phyloP scores from a whole-genome alignment of 2,329 filamentous ascomycete species.

The Microcera coccophila region DNA sequence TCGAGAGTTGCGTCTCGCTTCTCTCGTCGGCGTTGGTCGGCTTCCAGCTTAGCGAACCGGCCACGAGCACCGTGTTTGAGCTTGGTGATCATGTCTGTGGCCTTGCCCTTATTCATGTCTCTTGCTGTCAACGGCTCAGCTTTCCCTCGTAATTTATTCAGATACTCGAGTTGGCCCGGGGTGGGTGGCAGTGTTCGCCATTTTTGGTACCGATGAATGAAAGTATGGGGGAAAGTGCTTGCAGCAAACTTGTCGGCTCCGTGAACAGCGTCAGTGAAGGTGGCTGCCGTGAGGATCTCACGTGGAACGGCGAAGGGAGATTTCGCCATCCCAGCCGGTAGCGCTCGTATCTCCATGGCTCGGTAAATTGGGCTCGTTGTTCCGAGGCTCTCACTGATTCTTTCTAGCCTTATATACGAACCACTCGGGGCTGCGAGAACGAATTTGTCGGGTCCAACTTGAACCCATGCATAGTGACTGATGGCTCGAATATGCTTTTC shows the following conservation, averaged over 20 bases:
- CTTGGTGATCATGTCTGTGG: slow-evolving; percentile 89
- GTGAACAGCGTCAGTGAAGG: slow-evolving; percentile 72
- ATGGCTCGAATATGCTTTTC: slow-evolving; percentile 75
- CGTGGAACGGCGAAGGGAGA: slow-evolving; percentile 66
- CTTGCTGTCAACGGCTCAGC: slow-evolving; percentile 49
- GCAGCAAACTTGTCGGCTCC: slow-evolving; percentile 79
- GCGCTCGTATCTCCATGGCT: slow-evolving; percentile 47
- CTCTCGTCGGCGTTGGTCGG: slow-evolving; percentile 48
- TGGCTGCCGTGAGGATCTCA: slow-evolving; percentile 60
- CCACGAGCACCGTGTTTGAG: slow-evolving; percentile 75
- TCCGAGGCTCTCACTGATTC: slow-evolving; percentile 23
- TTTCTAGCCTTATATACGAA: slow-evolving; percentile 56
- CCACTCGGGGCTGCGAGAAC: slow-evolving; percentile 64
- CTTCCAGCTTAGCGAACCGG: slow-evolving; percentile 53
- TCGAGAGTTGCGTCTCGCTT: slow-evolving; percentile 36
- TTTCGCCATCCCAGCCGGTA: slow-evolving; percentile 43
- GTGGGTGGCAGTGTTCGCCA: slow-evolving; percentile 71
- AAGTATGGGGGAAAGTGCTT: slow-evolving; percentile 60
- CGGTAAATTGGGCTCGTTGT: slow-evolving; percentile 34
- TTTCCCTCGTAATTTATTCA: slow-evolving; percentile 61
- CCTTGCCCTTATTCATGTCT: slow-evolving; percentile 72
- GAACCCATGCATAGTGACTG: slow-evolving; percentile 79
- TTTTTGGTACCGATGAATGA: slow-evolving; percentile 60
- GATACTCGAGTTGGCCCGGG: slow-evolving; percentile 60
- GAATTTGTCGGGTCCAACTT: slow-evolving; percentile 65